Conservation (phyloP, 805 yeast species). For the Millerozyma acaciae region DNA sequence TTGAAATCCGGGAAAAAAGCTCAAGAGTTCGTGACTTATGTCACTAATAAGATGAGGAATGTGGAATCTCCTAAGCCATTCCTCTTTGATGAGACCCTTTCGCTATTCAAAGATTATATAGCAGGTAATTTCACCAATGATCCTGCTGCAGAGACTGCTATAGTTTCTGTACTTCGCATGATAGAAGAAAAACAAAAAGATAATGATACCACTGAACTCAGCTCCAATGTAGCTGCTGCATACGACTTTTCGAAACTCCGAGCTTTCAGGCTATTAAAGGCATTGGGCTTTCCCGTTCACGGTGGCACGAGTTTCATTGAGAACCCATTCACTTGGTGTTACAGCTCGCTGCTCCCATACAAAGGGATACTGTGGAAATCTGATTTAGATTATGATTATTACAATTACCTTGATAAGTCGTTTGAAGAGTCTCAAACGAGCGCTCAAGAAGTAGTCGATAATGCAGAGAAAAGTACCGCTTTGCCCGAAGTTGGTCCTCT, state of each 20-base stretch:
- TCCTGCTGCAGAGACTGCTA: conserved; percentile 43
- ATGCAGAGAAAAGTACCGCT: no score
- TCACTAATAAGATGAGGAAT: conserved; percentile 10
- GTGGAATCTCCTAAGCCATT: conserved; percentile 9
- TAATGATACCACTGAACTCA: conserved; percentile 2
- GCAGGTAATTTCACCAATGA: conserved; percentile 51
- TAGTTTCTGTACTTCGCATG: conserved; percentile 31
- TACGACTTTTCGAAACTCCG: conserved; percentile 49
- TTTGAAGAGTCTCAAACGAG: no score
- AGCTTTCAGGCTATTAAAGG: conserved; percentile 45
- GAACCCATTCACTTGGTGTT: conserved; percentile 54
- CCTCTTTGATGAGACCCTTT: conserved; percentile 34
- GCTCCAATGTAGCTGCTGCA: conserved; percentile 9
- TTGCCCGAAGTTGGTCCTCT: no score
- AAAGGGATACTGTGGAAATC: conserved; percentile 40
- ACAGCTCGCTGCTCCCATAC: conserved; percentile 42
- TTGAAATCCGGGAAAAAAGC: conserved; percentile 19
- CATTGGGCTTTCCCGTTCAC: conserved; percentile 16
- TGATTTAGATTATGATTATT: conserved; percentile 42
- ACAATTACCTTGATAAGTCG: conserved; percentile 21
- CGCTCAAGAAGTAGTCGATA: no score
- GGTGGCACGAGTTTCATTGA: conserved; percentile 24
- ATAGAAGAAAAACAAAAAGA: conserved; percentile 15
- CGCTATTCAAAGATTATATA: conserved; percentile 50
- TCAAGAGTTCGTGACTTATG: conserved; percentile 18